Conservation (phyloP, 257 asterid species). For the Knoxia roxburghii region DNA sequence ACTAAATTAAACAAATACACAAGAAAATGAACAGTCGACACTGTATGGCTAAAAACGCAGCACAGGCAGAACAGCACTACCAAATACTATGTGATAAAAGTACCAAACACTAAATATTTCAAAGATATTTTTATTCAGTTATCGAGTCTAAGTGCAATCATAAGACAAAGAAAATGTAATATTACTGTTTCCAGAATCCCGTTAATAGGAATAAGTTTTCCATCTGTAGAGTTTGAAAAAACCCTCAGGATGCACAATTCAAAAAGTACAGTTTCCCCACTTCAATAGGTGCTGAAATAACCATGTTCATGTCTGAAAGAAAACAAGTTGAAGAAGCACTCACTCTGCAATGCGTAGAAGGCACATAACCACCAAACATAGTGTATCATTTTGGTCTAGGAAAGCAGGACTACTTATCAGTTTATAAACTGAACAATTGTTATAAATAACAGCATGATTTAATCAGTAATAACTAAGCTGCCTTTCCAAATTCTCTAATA, state of each 20-base stretch:
- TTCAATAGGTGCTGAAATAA: conserved; percentile 94
- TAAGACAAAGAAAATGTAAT: background rate
- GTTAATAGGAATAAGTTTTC: no score
- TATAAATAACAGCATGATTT: no score
- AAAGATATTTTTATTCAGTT: no score
- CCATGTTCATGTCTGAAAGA: no score
- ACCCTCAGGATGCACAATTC: conserved; percentile 96
- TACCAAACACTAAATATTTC: no score
- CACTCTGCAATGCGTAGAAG: no score
- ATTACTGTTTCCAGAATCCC: conserved; percentile 84
- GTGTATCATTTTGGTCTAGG: conserved; percentile 35
- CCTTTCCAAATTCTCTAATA: background rate
- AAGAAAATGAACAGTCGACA: background rate
- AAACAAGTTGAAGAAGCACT: no score
- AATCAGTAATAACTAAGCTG: background rate
- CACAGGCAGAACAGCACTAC: background rate
- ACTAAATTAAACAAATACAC: background rate
- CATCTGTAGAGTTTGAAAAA: conserved; percentile 80
- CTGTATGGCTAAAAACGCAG: background rate
- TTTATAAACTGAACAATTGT: background rate
- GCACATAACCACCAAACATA: no score
- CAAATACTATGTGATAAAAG: no score
- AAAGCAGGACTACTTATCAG: background rate
- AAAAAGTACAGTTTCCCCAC: conserved; percentile 91
- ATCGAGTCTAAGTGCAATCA: background rate